These are phyloP conservation scores for Capronia americana DNA, from an alignment of 2,329 filamentous ascomycete species.

Conservation along the genomic window DNA sequence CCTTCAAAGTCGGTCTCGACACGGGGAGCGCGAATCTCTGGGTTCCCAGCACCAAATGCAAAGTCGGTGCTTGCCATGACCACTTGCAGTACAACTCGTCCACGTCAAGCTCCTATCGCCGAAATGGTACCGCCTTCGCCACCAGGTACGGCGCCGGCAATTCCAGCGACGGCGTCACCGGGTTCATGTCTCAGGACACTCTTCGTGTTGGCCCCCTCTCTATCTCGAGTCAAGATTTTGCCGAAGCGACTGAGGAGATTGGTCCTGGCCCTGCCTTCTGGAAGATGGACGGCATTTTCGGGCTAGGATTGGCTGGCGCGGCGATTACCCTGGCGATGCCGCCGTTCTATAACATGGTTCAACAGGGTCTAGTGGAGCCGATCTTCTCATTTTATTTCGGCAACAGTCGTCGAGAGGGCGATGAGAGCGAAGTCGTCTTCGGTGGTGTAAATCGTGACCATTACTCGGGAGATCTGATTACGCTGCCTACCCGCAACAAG, in stretches of 20 bases:
- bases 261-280: background rate
- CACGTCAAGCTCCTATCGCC: background rate
- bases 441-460: background rate
- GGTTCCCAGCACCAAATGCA: background rate
- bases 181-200: conserved; percentile 1
- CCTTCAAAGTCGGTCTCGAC: background rate
- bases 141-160: background rate
- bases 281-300: background rate
- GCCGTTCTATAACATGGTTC: conserved; percentile 1
- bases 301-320: background rate
- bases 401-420: background rate
- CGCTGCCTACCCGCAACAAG: background rate
- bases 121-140: background rate
- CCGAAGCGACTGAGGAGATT: background rate
- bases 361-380: background rate
- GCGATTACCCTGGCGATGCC: background rate
- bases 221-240: background rate
- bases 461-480: background rate
- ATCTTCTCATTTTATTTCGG: background rate
- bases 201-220: background rate
- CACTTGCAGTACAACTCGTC: background rate
- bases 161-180: too few species aligned
- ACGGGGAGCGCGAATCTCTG: background rate
- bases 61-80: background rate
- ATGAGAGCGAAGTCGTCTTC: conserved; percentile 1